Evolutionary conservation across 495 filamentous ascomycete genomes (phyloP).

Genomic region (Coniosporium apollinis): DNA sequence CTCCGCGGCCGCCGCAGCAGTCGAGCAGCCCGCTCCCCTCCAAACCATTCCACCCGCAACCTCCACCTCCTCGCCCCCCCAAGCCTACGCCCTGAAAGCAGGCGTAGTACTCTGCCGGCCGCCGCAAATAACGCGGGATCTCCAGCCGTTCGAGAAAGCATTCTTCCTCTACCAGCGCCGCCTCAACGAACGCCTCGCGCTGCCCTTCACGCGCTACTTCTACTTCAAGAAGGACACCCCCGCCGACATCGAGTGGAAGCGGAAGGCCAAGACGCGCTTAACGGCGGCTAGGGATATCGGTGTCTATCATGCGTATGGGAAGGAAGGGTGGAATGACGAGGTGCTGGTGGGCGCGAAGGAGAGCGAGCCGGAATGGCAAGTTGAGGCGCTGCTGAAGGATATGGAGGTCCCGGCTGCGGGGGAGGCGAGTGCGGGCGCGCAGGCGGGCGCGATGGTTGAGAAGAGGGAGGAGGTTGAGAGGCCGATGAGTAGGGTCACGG

Average conservation of each 20-base stretch:
- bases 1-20: constrained; percentile 24
- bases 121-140: constrained; percentile 68
- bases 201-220: constrained; percentile 83
- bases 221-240: constrained; percentile 91
- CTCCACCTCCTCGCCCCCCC: constrained; percentile 16
- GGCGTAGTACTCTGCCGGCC: constrained; percentile 76
- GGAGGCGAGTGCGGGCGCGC: constrained; percentile 31
- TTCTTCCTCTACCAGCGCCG: constrained; percentile 95
- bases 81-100: constrained; percentile 52
- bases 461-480: constrained; percentile 43
- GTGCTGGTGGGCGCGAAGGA: constrained; percentile 53
- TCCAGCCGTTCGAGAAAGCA: constrained; percentile 74
- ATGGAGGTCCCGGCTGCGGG: constrained; percentile 42
- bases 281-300: constrained; percentile 72
- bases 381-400: constrained; percentile 56
- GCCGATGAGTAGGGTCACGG: constrained; percentile 52
- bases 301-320: constrained; percentile 63
- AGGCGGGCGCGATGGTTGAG: constrained; percentile 36
- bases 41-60: constrained; percentile 3
- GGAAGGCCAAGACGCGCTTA: constrained; percentile 58
- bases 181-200: constrained; percentile 77
- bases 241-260: constrained; percentile 73
- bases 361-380: constrained; percentile 39
- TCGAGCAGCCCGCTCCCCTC: constrained; percentile 15
- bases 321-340: constrained; percentile 84